phyloP scores from a whole-genome alignment of 2,329 filamentous ascomycete species.

The Trichothecium roseum region DNA sequence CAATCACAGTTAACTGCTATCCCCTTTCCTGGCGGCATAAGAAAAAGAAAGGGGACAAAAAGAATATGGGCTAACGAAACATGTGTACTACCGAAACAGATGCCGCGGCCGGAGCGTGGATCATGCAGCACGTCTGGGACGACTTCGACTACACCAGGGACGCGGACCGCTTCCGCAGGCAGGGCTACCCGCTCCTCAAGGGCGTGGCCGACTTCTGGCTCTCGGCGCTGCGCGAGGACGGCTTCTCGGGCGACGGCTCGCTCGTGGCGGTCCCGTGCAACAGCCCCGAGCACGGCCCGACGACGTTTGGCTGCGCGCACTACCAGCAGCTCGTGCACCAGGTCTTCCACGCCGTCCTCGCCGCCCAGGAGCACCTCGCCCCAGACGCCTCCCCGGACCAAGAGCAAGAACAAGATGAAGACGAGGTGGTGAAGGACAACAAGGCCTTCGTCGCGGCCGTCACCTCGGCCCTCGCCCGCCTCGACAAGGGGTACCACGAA shows the following conservation, averaged over 20 bases:
- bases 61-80: slow-evolving; percentile 15
- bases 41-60: too few relatives aligned
- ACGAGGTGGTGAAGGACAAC: too few relatives aligned
- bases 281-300: slow-evolving; percentile 45
- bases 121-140: slow-evolving; percentile 50
- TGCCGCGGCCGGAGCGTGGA: slow-evolving; percentile 42
- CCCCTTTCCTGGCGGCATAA: too few relatives aligned
- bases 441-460: slow-evolving; percentile 22
- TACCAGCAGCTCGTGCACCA: slow-evolving; percentile 40
- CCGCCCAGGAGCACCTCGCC: too few relatives aligned
- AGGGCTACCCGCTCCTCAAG: slow-evolving; percentile 43
- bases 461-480: slow-evolving; percentile 13
- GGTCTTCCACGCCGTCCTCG: slow-evolving; percentile 26
- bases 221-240: slow-evolving; percentile 38
- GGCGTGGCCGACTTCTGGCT: slow-evolving; percentile 46
- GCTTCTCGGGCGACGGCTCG: slow-evolving; percentile 36
- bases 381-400: too few relatives aligned
- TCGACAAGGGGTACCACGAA: slow-evolving; percentile 20
- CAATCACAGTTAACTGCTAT: too few relatives aligned
- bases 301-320: slow-evolving; percentile 43
- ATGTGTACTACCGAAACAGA: slow-evolving; percentile 23
- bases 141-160: slow-evolving; percentile 43
- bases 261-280: slow-evolving; percentile 49
- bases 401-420: slow-evolving; percentile 14
- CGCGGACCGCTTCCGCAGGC: slow-evolving; percentile 29